These are phyloP conservation scores for Rhinocladiella mackenziei DNA, from an alignment of 2,329 filamentous ascomycete genomes.

Conservation along the genomic window DNA sequence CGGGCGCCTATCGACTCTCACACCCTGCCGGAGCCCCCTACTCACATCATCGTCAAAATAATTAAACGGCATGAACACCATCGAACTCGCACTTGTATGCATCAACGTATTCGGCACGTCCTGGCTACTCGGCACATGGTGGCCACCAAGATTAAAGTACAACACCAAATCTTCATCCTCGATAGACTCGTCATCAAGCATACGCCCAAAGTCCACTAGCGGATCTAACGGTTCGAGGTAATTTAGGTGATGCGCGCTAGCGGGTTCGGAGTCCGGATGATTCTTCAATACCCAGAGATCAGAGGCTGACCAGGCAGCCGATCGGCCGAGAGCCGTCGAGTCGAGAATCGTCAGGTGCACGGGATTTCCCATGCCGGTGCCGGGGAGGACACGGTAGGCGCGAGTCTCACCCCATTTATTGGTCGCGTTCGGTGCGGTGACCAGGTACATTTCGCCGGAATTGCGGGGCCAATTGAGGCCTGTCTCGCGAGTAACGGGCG, in stretches of 20 bases:
- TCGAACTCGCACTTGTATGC: constrained; percentile 21
- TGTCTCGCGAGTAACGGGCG: constrained; percentile 22
- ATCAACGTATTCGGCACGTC: constrained; percentile 38
- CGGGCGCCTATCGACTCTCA: constrained; percentile 15
- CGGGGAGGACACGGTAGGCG: constrained; percentile 39
- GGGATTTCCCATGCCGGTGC: constrained; percentile 35
- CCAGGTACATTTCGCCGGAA: constrained; percentile 36
- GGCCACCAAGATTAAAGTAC: constrained; percentile 52
- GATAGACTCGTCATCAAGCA: constrained; percentile 17
- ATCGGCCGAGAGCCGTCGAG: constrained; percentile 18
- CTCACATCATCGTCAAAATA: constrained; percentile 22
- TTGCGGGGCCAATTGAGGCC: constrained; percentile 38
- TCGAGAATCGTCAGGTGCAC: constrained; percentile 25
- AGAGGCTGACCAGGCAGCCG: constrained; percentile 19
- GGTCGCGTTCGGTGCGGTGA: constrained; percentile 37
- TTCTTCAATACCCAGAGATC: constrained; percentile 21
- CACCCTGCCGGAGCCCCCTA: constrained; percentile 10
- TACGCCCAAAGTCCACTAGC: constrained; percentile 18
- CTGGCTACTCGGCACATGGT: constrained; percentile 46
- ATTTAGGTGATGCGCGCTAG: constrained; percentile 16
- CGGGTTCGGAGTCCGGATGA: constrained; percentile 21
- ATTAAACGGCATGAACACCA: constrained; percentile 26
- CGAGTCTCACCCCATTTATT: constrained; percentile 42
- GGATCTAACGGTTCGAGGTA: constrained; percentile 15
- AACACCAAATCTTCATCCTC: constrained; percentile 38